Conservation (phyloP, 1,284 basidiomycete species). For the Phaffia rhodozyma region DNA sequence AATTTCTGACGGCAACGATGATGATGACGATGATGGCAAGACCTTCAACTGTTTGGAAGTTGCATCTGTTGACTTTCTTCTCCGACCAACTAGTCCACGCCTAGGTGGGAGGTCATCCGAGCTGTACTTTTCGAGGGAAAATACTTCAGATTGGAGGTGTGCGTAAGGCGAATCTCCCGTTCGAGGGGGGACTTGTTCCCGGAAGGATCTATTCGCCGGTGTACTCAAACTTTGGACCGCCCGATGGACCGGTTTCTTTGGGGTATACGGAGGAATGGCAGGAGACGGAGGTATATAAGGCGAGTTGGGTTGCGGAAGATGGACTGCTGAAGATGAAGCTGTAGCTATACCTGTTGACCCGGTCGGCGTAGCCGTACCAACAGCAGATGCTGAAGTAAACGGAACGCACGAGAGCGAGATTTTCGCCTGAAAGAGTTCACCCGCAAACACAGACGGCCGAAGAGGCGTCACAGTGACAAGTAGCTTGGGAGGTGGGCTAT, state of each 20-base stretch:
- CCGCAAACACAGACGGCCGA: slow-evolving; percentile 83
- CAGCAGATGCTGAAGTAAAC: slow-evolving; percentile 9
- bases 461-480: slow-evolving; percentile 49
- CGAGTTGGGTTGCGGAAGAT: background rate
- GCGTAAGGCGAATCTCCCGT: background rate
- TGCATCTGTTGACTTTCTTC: background rate
- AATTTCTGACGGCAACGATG: background rate
- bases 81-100: slow-evolving; percentile 4
- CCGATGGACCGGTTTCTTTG: background rate
- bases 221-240: slow-evolving; percentile 7
- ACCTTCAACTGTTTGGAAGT: background rate
- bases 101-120: slow-evolving; percentile 3
- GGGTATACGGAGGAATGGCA: background rate
- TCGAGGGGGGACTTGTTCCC: background rate
- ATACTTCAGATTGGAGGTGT: background rate
- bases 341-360: slow-evolving; percentile 12
- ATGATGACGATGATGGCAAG: no score
- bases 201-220: slow-evolving; percentile 1
- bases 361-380: slow-evolving; percentile 14
- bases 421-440: slow-evolving; percentile 69
- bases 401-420: slow-evolving; percentile 55
- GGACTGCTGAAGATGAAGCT: slow-evolving; percentile 12
- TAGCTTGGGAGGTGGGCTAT: slow-evolving; percentile 31
- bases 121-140: slow-evolving; percentile 2
- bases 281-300: background rate